Conservation (phyloP, 768 basidiomycete genomes). For the Hirschioporus abietinus region DNA sequence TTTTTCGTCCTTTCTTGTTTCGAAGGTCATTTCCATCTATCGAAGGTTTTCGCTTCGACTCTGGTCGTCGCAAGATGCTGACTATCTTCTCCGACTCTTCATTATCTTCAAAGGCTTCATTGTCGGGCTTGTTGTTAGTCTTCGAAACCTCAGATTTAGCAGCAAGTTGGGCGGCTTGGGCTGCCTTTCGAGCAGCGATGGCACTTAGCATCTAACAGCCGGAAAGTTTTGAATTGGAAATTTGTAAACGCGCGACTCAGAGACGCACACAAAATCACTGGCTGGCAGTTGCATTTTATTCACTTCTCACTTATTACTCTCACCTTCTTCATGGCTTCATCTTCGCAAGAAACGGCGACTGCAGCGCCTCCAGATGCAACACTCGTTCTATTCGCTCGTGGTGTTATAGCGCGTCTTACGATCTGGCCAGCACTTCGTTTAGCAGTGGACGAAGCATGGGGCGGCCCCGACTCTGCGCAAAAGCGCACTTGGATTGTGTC, state of each 20-base stretch:
- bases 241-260: too few species aligned
- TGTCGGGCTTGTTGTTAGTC: background rate
- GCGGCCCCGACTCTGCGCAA: constrained; percentile 60
- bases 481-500: constrained; percentile 87
- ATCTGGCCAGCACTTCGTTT: constrained; percentile 84
- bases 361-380: constrained; percentile 33
- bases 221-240: too few species aligned
- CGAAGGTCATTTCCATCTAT: constrained; percentile 18
- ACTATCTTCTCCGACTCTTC: constrained; percentile 12
- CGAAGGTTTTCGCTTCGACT: constrained; percentile 43
- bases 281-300: background rate
- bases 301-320: background rate
- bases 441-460: constrained; percentile 85
- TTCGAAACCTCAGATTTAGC: constrained; percentile 6
- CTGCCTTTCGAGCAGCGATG: constrained; percentile 64
- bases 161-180: constrained; percentile 29
- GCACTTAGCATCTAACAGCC: constrained; percentile 55
- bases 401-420: constrained; percentile 73
- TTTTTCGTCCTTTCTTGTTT: constrained; percentile 16
- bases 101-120: constrained; percentile 11
- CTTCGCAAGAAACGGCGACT: constrained; percentile 15
- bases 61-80: constrained; percentile 14
- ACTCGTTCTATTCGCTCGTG: constrained; percentile 77
- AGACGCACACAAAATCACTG: too few species aligned
- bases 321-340: constrained; percentile 9